Percentiles rank a stretch among this genome's conserved stretches.
phyloP scores from a whole-genome alignment of 352 stramenopile species.

The Globisporangium iwayamae region DNA sequence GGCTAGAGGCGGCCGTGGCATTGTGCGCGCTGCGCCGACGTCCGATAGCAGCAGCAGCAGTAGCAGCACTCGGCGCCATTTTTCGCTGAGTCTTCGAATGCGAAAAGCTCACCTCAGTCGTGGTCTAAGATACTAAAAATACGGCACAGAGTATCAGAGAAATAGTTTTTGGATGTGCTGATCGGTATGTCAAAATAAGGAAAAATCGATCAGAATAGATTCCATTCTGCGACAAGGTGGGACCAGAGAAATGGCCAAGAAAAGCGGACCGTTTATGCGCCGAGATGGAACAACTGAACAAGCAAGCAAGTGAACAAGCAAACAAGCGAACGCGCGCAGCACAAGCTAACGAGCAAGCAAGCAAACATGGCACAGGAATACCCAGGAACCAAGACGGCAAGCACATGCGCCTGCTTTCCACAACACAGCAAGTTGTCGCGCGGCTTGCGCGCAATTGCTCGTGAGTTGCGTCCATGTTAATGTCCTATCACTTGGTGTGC shows the following conservation, averaged over 20 bases:
- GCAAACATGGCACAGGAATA: not conserved
- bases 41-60: not conserved
- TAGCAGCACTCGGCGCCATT: not conserved
- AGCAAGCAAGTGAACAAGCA: not conserved
- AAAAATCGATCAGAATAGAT: not conserved
- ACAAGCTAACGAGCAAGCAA: not conserved
- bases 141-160: no score
- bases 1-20: not conserved
- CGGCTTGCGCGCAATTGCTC: not conserved
- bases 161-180: no score
- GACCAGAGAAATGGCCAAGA: not conserved
- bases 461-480: not conserved
- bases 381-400: not conserved
- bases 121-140: no score
- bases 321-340: no score
- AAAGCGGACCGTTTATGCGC: not conserved
- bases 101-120: no score
- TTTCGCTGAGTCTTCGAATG: not conserved
- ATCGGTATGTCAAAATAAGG: not conserved
- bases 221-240: not conserved
- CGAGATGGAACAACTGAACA: not conserved
- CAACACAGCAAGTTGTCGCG: not conserved
- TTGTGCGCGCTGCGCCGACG: constrained; percentile 1
- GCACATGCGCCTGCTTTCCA: not conserved
- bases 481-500: not conserved